Conservation (phyloP, 257 asterid species). For the Fraxinus cuspidata region DNA sequence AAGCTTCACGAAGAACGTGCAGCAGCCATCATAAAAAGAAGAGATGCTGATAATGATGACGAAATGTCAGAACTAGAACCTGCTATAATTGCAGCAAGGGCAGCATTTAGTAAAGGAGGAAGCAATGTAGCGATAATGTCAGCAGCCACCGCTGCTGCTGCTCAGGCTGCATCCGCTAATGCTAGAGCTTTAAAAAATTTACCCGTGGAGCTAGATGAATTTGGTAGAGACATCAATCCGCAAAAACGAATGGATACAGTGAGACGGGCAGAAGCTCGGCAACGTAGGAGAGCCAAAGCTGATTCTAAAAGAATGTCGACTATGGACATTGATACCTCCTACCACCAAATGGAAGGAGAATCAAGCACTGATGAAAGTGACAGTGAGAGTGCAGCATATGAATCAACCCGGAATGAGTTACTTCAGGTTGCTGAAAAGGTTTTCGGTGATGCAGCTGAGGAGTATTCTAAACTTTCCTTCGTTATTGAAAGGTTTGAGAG, state of each 20-base stretch:
- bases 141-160: conserved; percentile 67
- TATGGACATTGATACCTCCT: conserved; percentile 46
- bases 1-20: conserved; percentile 90
- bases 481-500: conserved; percentile 71
- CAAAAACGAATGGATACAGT: conserved; percentile 76
- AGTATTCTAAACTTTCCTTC: conserved; percentile 70
- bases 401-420: conserved; percentile 71
- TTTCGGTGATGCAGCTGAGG: conserved; percentile 85
- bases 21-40: conserved; percentile 68
- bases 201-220: conserved; percentile 81
- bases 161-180: conserved; percentile 60
- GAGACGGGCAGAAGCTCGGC: conserved; percentile 76
- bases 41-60: conserved; percentile 76
- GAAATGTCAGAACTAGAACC: conserved; percentile 81
- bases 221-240: conserved; percentile 78
- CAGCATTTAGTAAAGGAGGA: conserved; percentile 64
- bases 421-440: conserved; percentile 80
- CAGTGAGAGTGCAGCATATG: conserved; percentile 74
- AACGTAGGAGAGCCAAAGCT: conserved; percentile 60
- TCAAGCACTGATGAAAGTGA: conserved; percentile 98
- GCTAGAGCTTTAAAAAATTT: conserved; percentile 57
- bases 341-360: conserved; percentile 84
- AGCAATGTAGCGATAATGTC: conserved; percentile 48
- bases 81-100: conserved; percentile 70
- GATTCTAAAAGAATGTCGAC: conserved; percentile 68